Percentiles rank a stretch among this genome's conserved stretches.
Conservation (phyloP, 768 basidiomycete species). For the Termitomyces sp. region DNA sequence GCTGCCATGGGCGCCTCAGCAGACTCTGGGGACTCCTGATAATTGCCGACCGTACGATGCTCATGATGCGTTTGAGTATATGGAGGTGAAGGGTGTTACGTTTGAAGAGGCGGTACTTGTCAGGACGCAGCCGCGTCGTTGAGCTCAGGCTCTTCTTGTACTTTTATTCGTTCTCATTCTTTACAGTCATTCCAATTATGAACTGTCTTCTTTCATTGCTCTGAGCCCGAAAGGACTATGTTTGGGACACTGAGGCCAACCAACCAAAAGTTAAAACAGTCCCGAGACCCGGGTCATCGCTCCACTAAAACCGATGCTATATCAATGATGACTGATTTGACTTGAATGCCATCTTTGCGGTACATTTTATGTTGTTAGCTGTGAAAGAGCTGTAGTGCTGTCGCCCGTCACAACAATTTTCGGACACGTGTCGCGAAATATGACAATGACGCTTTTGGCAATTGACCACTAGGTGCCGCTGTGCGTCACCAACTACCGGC, state of each 20-base stretch:
- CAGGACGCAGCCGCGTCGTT: not conserved
- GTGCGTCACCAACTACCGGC: slow-evolving; percentile 1
- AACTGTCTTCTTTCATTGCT: not conserved
- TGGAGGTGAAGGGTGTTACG: not conserved
- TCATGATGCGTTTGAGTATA: slow-evolving; percentile 3
- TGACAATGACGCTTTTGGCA: not conserved
- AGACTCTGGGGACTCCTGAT: slow-evolving; percentile 3
- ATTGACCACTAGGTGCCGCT: not conserved
- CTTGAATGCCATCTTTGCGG: not conserved
- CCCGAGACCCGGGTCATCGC: not conserved
- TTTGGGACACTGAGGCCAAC: not conserved
- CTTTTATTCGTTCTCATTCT: not conserved
- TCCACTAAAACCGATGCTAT: not conserved
- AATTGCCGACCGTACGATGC: not conserved
- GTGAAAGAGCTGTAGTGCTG: not conserved
- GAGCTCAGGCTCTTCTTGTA: not conserved
- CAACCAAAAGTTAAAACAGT: not conserved
- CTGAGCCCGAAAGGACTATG: not conserved
- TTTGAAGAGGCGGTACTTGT: not conserved
- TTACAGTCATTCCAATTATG: not conserved
- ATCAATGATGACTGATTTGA: not conserved
- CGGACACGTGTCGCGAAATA: not conserved
- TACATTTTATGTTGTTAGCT: not conserved
- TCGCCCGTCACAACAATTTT: not conserved
- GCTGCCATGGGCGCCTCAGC: slow-evolving; percentile 2